Percentiles rank a stretch among this genome's conserved stretches.
Conservation (phyloP, 2,329 filamentous ascomycete species). For the Ophiostoma ulmi region DNA sequence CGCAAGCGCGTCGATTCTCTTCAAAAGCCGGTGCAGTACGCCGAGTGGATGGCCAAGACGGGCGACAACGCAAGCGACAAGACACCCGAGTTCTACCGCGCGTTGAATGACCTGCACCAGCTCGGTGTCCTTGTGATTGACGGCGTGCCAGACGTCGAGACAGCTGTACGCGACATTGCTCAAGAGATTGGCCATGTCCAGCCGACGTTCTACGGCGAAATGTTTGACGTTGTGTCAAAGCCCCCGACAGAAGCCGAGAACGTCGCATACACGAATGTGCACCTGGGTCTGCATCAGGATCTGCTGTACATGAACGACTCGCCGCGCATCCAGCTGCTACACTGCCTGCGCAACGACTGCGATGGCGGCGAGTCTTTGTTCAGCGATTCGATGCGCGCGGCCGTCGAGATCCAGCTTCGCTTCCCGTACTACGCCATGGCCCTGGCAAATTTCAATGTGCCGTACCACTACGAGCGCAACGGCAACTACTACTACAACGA, state of each 20-base stretch:
- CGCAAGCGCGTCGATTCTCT: constrained; percentile 35
- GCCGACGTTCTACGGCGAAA: constrained; percentile 84
- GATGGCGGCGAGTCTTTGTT: constrained; percentile 82
- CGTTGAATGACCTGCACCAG: constrained; percentile 56
- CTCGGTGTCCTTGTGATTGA: constrained; percentile 74
- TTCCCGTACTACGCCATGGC: constrained; percentile 51
- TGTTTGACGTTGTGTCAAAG: constrained; percentile 83
- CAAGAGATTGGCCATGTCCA: constrained; percentile 70
- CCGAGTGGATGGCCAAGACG: constrained; percentile 61
- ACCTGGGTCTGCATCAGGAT: constrained; percentile 88
- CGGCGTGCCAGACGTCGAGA: constrained; percentile 63
- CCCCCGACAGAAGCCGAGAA: constrained; percentile 83
- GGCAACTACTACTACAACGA: constrained; percentile 57
- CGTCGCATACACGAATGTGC: constrained; percentile 79
- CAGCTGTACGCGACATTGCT: constrained; percentile 63
- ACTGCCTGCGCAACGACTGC: constrained; percentile 78
- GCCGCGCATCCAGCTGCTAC: constrained; percentile 79
- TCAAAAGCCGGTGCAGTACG: constrained; percentile 55
- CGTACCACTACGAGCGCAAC: constrained; percentile 64
- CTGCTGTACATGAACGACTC: constrained; percentile 77
- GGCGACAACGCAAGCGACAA: constrained; percentile 35
- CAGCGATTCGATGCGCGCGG: constrained; percentile 65
- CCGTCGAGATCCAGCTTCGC: constrained; percentile 32
- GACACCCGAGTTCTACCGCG: constrained; percentile 49
- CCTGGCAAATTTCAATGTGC: constrained; percentile 56